Conservation (phyloP, 2,329 filamentous ascomycete species). For the Cladosporium sp. region DNA sequence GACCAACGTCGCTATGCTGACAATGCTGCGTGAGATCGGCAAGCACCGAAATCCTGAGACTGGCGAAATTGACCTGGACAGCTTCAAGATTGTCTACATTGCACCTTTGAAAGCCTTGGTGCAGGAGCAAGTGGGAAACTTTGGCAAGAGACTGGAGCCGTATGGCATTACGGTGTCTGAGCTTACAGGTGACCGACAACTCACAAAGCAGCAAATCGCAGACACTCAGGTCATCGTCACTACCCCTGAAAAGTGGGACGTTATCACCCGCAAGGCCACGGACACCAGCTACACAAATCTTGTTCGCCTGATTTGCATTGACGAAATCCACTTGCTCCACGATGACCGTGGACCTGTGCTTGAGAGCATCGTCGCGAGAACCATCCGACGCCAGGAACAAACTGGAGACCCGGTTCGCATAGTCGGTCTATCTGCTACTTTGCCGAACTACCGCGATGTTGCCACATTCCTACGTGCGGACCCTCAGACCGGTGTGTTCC, state of each 20-base stretch:
- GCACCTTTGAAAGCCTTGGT: conserved; percentile 92
- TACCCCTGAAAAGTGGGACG: conserved; percentile 98
- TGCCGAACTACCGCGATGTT: conserved; percentile 95
- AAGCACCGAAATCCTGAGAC: conserved; percentile 85
- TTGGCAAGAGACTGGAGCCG: conserved; percentile 81
- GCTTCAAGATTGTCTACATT: conserved; percentile 98
- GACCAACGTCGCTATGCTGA: conserved; percentile 96
- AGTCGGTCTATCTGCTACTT: conserved; percentile 85
- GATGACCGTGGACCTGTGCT: conserved; percentile 95
- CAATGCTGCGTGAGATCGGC: conserved; percentile 91
- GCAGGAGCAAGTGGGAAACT: conserved; percentile 96
- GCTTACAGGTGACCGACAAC: conserved; percentile 91
- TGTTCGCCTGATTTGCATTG: conserved; percentile 92
- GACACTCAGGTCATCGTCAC: conserved; percentile 98
- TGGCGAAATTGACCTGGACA: conserved; percentile 89
- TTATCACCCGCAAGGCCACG: conserved; percentile 95
- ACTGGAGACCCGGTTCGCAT: conserved; percentile 89
- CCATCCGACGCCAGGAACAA: conserved; percentile 86
- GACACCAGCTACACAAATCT: conserved; percentile 95
- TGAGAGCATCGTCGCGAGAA: conserved; percentile 93
- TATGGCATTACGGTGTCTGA: conserved; percentile 94
- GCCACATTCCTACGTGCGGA: conserved; percentile 92
- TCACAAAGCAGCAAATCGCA: conserved; percentile 96
- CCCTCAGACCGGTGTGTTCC: conserved; percentile 76
- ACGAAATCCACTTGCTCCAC: conserved; percentile 95